Evolutionary conservation across 805 yeast genomes (phyloP), one percentile per base, ranked within the genome.

Genomic region (Zygosaccharomyces siamensis): DNA sequence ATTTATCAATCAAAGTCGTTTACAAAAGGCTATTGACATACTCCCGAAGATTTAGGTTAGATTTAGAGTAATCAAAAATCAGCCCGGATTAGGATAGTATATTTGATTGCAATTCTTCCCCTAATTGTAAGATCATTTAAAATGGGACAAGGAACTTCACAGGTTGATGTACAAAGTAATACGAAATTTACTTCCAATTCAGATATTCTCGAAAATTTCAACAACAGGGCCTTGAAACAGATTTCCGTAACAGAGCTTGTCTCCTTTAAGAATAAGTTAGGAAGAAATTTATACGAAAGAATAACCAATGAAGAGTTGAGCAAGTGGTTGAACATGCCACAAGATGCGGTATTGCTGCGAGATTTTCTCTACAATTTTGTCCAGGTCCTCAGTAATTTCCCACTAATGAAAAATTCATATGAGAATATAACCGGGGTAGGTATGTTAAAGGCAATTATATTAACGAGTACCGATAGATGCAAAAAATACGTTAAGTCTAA

Each of bases 331-430:
- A 61, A 62, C 12, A 48, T 78, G 2, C 76, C 77, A 1, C 60
- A 54, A 1, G 60, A 67, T 4, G 54, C 63, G 10, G 51, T 56
- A 0, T 59, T 63, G 3, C 62, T 72, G 0, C 58, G 69, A 0
- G 61, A 66, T 5, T 31, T 74, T 2, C 46, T 82, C 0, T 73
- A 72, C 57, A 63, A 68, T 5, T 62, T 77, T 4, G 60, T 79
- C 12, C 62, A 65, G 27, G 70, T 72, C 4, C 46, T 84, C 26
- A 73, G 80, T 0, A 67, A 68, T 24, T 77, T 75, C 55, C 87
- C 87, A 0, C 71, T 79, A 46, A 49, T 79, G 6, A 62, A 66
- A 20, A 70, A 69, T 14, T 53, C 61, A 27, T 60, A 57, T 4
- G 61, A 60, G 8, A 55, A 66, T 3, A 59, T 78, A 6, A 64